Base-by-base conservation (phyloP, 2,329 filamentous ascomycete genomes). In the Aspergillus quadrilineatus region DNA sequence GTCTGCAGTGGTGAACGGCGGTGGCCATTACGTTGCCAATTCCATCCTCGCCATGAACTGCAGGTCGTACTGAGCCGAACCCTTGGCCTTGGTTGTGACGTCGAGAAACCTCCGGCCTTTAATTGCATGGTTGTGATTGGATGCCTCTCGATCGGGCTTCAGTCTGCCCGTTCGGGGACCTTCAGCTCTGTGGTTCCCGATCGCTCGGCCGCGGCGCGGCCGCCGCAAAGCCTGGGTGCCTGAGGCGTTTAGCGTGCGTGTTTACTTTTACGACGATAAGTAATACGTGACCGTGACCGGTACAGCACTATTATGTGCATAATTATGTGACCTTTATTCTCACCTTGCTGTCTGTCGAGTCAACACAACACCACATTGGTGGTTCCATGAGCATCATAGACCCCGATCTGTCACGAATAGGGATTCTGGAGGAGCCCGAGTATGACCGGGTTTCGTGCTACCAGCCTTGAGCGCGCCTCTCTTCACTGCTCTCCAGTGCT, bases 141-240 rank as follows among this genome's bases (percentile, higher is more conserved):
- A 28, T 53, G 56, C 55, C 57, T 37, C 50, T 56, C 53, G 55
- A 22, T 61, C 60, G 60, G 62, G 62, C 45, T 61, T 61, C 55
- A 63, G 50, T 41, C 28, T 22, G 51, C 50, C 42, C 44, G 26
- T 50, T 63, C 62, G 62, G 62, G 60, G 62, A 64, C 62, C 62
- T 61, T 55, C 45, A 4, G 46, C 32, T 15, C 15, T 28, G 37
- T 62, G 60, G 57, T 60, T 60, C 62, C 62, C 62, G 62, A 63
- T 63, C 58, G 9, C 44, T 15, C 52, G 52, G 51, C 47, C 51
- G 50, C 12, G 42, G 42, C 34, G 9, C 2, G 17, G 1, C 17
- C 17, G 17, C 17, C 17, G 17, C 17, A 17, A 1, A 17, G 17
- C 17, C 17, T 17, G 17, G 17, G 17, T 37, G 9, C n/a, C n/a